Conservation (phyloP, 768 basidiomycete species). For the Gautieria morchelliformis region DNA sequence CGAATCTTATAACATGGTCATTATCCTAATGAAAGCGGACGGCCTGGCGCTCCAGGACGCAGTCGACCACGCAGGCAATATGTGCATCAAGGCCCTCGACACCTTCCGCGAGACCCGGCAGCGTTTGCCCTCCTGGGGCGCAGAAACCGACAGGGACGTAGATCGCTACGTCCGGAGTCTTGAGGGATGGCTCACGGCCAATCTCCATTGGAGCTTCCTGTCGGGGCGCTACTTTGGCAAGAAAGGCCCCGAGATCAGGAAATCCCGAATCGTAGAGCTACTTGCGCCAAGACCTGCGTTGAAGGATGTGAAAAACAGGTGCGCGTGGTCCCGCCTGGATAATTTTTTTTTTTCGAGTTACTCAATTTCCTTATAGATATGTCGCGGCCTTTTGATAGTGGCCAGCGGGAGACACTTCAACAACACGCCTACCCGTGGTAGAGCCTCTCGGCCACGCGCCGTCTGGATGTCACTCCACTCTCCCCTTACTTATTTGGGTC, state of each 20-base stretch:
- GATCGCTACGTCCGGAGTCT: slow-evolving; percentile 29
- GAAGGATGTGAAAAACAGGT: too few species aligned
- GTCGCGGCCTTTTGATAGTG: too few species aligned
- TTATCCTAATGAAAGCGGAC: slow-evolving; percentile 30
- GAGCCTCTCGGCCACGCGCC: too few species aligned
- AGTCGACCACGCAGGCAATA: slow-evolving; percentile 26
- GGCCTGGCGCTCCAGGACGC: slow-evolving; percentile 26
- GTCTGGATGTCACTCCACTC: too few species aligned
- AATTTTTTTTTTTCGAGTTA: too few species aligned
- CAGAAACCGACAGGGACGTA: slow-evolving; percentile 50
- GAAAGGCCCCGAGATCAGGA: slow-evolving; percentile 44
- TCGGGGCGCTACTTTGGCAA: slow-evolving; percentile 61
- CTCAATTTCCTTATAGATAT: too few species aligned
- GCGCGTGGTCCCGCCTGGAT: too few species aligned
- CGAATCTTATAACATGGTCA: slow-evolving; percentile 32
- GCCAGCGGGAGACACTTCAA: too few species aligned
- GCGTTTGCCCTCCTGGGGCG: slow-evolving; percentile 52
- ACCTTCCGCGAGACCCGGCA: slow-evolving; percentile 23
- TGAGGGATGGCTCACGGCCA: slow-evolving; percentile 43
- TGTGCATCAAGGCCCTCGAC: slow-evolving; percentile 22
- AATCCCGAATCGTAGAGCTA: slow-evolving; percentile 41
- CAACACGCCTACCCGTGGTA: too few species aligned
- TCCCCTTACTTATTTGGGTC: too few species aligned
- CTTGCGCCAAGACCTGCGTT: slow-evolving; percentile 22
- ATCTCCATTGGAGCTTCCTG: slow-evolving; percentile 65